Evolutionary conservation across 345 rosid genomes (phyloP).

Genomic region (Noccaea caerulescens): DNA sequence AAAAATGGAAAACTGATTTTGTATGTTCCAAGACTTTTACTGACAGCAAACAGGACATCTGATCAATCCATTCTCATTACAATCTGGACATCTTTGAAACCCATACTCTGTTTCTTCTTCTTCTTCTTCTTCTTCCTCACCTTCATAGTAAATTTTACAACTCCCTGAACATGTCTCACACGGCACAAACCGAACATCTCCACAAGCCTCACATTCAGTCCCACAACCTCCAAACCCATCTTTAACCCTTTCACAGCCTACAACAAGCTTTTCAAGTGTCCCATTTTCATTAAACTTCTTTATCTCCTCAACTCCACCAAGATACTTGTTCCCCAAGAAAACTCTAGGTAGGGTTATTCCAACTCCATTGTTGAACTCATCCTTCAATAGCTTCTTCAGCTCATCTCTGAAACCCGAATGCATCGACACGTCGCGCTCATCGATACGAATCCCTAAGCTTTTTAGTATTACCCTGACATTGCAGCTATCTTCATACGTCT

Average conservation of each 20-base stretch:
- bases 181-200: constrained; percentile 82
- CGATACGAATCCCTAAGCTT: constrained; percentile 60
- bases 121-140: constrained; percentile 43
- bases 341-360: constrained; percentile 60
- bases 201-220: constrained; percentile 78
- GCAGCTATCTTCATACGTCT: constrained; percentile 80
- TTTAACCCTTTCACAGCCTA: constrained; percentile 59
- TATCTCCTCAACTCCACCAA: constrained; percentile 83
- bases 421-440: constrained; percentile 90
- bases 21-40: constrained; percentile 13
- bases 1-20: background rate
- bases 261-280: constrained; percentile 58
- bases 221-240: constrained; percentile 36
- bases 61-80: constrained; percentile 89
- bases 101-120: constrained; percentile 52
- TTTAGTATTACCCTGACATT: constrained; percentile 61
- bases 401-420: constrained; percentile 83
- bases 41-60: constrained; percentile 82
- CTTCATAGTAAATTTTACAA: constrained; percentile 73
- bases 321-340: constrained; percentile 67
- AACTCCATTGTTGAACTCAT: constrained; percentile 46
- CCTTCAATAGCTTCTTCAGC: constrained; percentile 58
- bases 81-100: constrained; percentile 77
- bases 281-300: constrained; percentile 76
- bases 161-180: constrained; percentile 92